Percentiles rank a stretch among this genome's conserved stretches.
Evolutionary conservation across 495 filamentous ascomycete genomes (phyloP).

Genomic region (Hypoxylon lienhwacheense): DNA sequence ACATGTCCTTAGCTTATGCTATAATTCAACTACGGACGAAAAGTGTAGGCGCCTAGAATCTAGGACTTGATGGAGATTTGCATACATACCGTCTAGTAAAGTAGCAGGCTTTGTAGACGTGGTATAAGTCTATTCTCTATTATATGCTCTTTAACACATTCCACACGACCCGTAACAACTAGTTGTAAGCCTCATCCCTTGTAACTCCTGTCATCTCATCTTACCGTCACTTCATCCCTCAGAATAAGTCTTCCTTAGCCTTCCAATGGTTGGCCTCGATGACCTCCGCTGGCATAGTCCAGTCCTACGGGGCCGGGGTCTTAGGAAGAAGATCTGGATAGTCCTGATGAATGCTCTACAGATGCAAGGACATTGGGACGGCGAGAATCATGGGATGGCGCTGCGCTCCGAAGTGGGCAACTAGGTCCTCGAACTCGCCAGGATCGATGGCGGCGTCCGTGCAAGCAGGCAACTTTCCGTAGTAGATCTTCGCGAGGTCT

Average conservation of each 20-base stretch:
- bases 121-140: too few species aligned
- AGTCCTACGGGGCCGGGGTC: constrained; percentile 28
- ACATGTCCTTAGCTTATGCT: too few species aligned
- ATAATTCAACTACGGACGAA: too few species aligned
- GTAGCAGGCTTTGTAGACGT: too few species aligned
- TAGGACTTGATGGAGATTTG: too few species aligned
- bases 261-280: constrained; percentile 33
- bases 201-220: neutral
- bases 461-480: constrained; percentile 16
- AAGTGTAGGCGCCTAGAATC: too few species aligned
- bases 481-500: constrained; percentile 25
- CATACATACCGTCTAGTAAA: too few species aligned
- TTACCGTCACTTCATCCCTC: neutral
- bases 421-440: constrained; percentile 15
- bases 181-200: neutral
- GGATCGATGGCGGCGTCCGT: constrained; percentile 24
- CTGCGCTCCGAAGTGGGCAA: constrained; percentile 26
- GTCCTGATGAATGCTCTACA: constrained; percentile 28
- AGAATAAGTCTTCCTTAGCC: constrained; percentile 22
- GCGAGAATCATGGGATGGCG: constrained; percentile 28
- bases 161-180: too few species aligned
- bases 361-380: constrained; percentile 26
- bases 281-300: constrained; percentile 26
- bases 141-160: too few species aligned
- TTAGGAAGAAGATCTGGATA: constrained; percentile 32